These are phyloP conservation scores for Termitomyces heimii DNA, from an alignment of 768 basidiomycete genomes.

Conservation along the genomic window DNA sequence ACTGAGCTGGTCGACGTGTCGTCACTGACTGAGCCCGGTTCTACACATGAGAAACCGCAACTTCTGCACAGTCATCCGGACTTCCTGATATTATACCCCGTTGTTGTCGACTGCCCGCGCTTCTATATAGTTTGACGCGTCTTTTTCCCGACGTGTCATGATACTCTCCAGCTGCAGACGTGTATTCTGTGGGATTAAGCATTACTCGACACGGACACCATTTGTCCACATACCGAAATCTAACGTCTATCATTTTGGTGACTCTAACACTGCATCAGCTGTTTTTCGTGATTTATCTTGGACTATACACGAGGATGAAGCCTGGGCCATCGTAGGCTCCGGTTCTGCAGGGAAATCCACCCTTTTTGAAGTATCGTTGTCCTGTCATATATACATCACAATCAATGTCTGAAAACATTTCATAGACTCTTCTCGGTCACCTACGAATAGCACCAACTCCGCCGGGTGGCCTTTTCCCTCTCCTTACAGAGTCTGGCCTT, in stretches of 20 bases:
- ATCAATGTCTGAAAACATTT: neutral
- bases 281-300: constrained; percentile 51
- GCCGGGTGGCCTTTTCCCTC: constrained; percentile 74
- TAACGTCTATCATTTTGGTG: constrained; percentile 56
- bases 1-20: neutral
- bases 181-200: neutral
- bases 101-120: neutral
- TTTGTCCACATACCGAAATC: constrained; percentile 38
- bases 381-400: neutral
- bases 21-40: neutral
- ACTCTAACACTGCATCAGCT: constrained; percentile 38
- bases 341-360: constrained; percentile 56
- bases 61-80: neutral
- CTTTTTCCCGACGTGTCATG: neutral
- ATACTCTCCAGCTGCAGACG: neutral
- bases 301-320: constrained; percentile 56
- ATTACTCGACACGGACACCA: constrained; percentile 4
- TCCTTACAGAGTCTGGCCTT: constrained; percentile 31
- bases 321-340: constrained; percentile 72
- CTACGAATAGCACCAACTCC: constrained; percentile 62
- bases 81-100: neutral
- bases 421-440: constrained; percentile 63
- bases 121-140: neutral
- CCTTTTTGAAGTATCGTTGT: constrained; percentile 54
- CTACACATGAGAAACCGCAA: neutral